These are phyloP conservation scores for Balansia obtecta DNA, from an alignment of 2,329 filamentous ascomycete species.

Conservation along the genomic window DNA sequence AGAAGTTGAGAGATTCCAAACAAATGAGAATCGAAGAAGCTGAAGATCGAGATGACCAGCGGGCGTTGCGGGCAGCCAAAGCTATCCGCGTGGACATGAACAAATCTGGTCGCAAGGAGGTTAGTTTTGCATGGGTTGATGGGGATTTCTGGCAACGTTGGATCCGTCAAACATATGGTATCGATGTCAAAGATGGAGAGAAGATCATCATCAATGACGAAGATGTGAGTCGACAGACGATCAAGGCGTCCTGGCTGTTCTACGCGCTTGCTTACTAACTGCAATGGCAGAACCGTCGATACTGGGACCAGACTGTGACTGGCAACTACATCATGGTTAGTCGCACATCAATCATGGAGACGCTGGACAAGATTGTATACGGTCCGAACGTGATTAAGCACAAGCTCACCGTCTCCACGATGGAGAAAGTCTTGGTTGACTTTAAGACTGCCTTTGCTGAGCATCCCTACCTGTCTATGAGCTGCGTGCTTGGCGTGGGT, in stretches of 20 bases:
- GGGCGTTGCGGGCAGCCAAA: slow-evolving; percentile 77
- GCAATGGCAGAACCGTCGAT: slow-evolving; percentile 61
- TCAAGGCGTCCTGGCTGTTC: no score
- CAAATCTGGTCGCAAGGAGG: slow-evolving; percentile 73
- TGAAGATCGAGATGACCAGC: slow-evolving; percentile 81
- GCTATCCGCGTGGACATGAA: slow-evolving; percentile 86
- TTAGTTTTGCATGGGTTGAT: slow-evolving; percentile 94
- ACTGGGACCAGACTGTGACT: slow-evolving; percentile 86
- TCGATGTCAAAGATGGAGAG: slow-evolving; percentile 79
- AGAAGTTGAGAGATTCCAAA: slow-evolving; percentile 88
- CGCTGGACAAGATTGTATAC: slow-evolving; percentile 57
- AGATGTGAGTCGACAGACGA: slow-evolving; percentile 52
- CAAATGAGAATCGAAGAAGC: slow-evolving; percentile 93
- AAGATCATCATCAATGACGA: slow-evolving; percentile 94
- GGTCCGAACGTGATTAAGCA: slow-evolving; percentile 59
- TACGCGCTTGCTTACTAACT: not conserved
- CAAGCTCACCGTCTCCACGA: slow-evolving; percentile 62
- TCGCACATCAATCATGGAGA: slow-evolving; percentile 83
- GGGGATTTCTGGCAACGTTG: slow-evolving; percentile 95
- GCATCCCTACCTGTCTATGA: slow-evolving; percentile 46
- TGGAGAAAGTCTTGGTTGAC: slow-evolving; percentile 61
- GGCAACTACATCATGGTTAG: slow-evolving; percentile 84
- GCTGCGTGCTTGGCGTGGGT: slow-evolving; percentile 43
- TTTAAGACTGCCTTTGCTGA: slow-evolving; percentile 45
- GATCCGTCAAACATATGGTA: slow-evolving; percentile 88